These are phyloP conservation scores for Lepiota brunneoincarnata DNA, from an alignment of 768 basidiomycete species.

Conservation along the genomic window DNA sequence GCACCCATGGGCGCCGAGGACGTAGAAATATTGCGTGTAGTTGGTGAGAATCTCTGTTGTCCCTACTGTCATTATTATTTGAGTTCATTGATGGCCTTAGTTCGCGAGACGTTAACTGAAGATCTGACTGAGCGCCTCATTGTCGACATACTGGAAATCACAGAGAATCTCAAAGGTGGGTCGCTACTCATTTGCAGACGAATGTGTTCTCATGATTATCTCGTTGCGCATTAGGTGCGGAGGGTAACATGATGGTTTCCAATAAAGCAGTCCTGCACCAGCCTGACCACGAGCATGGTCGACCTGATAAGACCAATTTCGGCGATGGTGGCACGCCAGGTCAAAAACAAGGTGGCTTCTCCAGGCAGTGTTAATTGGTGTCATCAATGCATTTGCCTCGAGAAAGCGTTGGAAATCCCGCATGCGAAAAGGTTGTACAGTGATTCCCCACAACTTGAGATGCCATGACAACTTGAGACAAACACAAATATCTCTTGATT, in stretches of 20 bases:
- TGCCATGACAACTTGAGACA: no score
- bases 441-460: no score
- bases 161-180: slow-evolving; percentile 45
- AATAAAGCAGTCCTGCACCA: slow-evolving; percentile 26
- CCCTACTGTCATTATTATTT: slow-evolving; percentile 20
- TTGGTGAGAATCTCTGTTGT: slow-evolving; percentile 20
- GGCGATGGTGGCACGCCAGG: slow-evolving; percentile 24
- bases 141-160: slow-evolving; percentile 46
- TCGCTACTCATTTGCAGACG: slow-evolving; percentile 9
- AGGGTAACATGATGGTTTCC: slow-evolving; percentile 24
- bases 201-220: background rate
- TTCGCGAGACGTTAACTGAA: slow-evolving; percentile 53
- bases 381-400: no score
- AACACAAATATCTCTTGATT: no score
- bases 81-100: slow-evolving; percentile 30
- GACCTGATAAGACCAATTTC: slow-evolving; percentile 40
- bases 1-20: slow-evolving; percentile 50
- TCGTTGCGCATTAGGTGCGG: slow-evolving; percentile 15
- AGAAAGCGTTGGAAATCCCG: no score
- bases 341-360: slow-evolving; percentile 31
- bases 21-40: slow-evolving; percentile 57
- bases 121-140: slow-evolving; percentile 50
- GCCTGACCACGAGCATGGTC: slow-evolving; percentile 37
- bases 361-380: slow-evolving; percentile 34
- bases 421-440: no score